phyloP scores from a whole-genome alignment of 192 early-diverging fungal genomes.

The Globomyces pollinis-pini region DNA sequence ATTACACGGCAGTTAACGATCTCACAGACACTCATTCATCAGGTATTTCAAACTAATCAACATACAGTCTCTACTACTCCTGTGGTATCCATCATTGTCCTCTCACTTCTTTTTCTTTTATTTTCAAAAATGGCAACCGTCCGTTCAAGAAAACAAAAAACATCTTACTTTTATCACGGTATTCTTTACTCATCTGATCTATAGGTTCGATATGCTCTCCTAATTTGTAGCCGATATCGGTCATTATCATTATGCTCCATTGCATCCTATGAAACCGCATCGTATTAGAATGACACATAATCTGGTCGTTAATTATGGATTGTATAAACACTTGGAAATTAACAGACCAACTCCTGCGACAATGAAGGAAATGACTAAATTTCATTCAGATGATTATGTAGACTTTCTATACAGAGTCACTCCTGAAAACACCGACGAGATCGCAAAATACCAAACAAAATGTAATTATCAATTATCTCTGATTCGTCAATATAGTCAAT shows the following conservation, averaged over 20 bases:
- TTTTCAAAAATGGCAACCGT: no score
- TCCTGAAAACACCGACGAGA: slow-evolving; percentile 42
- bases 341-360: slow-evolving; percentile 76
- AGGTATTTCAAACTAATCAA: no score
- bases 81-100: no score
- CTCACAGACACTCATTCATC: no score
- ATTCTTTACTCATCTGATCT: slow-evolving; percentile 10
- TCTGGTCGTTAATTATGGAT: slow-evolving; percentile 83
- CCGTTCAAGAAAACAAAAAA: slow-evolving; percentile 18
- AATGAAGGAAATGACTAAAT: slow-evolving; percentile 81
- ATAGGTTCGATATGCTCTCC: no score
- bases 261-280: slow-evolving; percentile 71
- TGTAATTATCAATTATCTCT: slow-evolving; percentile 28
- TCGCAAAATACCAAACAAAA: slow-evolving; percentile 34
- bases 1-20: no score
- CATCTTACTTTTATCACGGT: slow-evolving; percentile 45
- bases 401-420: slow-evolving; percentile 79
- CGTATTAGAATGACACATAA: slow-evolving; percentile 90
- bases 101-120: no score
- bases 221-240: slow-evolving; percentile 35
- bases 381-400: slow-evolving; percentile 94
- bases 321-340: slow-evolving; percentile 82
- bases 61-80: no score
- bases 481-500: slow-evolving; percentile 65
- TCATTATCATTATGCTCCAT: slow-evolving; percentile 45